Evolutionary conservation across 179 eudicot species (phyloP).

Genomic region (Silene coronaria): DNA sequence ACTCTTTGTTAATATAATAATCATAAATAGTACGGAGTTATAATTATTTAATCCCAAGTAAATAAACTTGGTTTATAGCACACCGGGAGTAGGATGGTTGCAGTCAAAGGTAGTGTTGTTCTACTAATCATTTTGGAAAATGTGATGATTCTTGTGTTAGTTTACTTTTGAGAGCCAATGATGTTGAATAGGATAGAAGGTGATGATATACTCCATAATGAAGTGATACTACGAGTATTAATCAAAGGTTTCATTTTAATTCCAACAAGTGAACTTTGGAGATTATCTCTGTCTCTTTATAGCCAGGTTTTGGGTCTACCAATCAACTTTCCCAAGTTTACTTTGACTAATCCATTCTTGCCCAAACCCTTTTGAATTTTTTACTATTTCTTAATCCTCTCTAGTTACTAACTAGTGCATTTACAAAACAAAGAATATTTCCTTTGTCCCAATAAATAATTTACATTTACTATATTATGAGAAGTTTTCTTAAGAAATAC

Average conservation of each 20-base stretch:
- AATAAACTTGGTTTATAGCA: no score
- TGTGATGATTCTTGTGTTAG: no score
- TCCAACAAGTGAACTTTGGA: not conserved
- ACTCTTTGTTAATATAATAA: no score
- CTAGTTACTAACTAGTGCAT: not conserved
- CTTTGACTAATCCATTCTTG: constrained; percentile 16
- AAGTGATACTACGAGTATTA: not conserved
- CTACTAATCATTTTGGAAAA: no score
- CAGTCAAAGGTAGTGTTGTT: no score
- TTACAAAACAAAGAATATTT: not conserved
- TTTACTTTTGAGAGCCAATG: not conserved
- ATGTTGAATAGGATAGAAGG: no score
- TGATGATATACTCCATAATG: not conserved
- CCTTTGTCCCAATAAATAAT: not conserved
- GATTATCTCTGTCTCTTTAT: constrained; percentile 21
- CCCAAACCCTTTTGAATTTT: constrained; percentile 9
- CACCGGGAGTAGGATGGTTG: no score
- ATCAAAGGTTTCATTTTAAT: not conserved
- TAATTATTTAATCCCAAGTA: no score
- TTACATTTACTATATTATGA: no score
- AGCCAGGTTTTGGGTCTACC: constrained; percentile 17
- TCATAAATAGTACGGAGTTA: no score
- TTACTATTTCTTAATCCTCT: not conserved
- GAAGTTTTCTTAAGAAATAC: no score
- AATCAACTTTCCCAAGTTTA: constrained; percentile 8